Evolutionary conservation across 108 stramenopile genomes (phyloP).

Genomic region (Fragilaria radians): DNA sequence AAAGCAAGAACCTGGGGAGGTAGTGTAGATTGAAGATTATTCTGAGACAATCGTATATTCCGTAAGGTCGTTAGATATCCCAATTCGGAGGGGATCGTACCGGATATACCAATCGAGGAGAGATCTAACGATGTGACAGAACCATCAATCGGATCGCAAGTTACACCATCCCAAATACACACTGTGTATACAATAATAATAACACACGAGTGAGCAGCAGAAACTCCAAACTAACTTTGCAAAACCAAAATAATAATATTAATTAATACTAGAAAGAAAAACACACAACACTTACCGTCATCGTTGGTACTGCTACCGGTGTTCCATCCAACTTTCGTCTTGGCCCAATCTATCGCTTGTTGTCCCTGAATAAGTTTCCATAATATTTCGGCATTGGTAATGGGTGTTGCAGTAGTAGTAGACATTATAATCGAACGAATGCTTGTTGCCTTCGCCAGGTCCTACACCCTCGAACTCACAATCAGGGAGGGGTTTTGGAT

Average conservation of each 20-base stretch:
- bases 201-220: not conserved
- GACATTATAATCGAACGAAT: no score
- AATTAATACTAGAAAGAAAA: not conserved
- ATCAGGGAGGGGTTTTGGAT: no score
- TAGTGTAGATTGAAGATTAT: not conserved
- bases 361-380: not conserved
- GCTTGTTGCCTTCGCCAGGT: no score
- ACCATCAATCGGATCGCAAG: slow-evolving; percentile 32
- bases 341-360: not conserved
- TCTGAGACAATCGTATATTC: not conserved
- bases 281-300: not conserved
- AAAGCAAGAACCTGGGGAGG: not conserved
- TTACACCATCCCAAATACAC: slow-evolving; percentile 35
- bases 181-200: slow-evolving; percentile 1
- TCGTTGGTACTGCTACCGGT: not conserved
- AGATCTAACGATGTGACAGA: slow-evolving; percentile 26
- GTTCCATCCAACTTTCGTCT: not conserved
- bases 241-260: no score
- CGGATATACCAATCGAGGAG: slow-evolving; percentile 14
- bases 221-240: no score
- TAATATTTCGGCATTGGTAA: not conserved
- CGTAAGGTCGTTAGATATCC: slow-evolving; percentile 1
- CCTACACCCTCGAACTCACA: no score
- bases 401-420: no score
- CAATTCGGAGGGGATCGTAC: slow-evolving; percentile 5